phyloP scores from a whole-genome alignment of 768 basidiomycete genomes.

The Boletus sp. region DNA sequence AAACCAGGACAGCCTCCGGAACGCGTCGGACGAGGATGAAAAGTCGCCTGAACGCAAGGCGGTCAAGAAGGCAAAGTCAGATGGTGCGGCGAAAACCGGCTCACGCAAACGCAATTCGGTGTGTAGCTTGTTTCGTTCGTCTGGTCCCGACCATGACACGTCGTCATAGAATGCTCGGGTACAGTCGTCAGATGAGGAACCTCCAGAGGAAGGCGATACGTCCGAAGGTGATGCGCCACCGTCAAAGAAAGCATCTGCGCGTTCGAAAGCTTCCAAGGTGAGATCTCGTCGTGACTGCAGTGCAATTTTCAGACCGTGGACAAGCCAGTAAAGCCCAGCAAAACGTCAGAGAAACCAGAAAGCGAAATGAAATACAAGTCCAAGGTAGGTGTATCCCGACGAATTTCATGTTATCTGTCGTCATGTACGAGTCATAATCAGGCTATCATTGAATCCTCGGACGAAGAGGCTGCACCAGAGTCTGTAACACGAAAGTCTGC shows the following conservation, averaged over 20 bases:
- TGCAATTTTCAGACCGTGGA: not conserved
- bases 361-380: slow-evolving; percentile 26
- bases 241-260: slow-evolving; percentile 12
- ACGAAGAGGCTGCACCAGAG: slow-evolving; percentile 22
- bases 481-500: not conserved
- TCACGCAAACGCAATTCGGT: slow-evolving; percentile 16
- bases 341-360: slow-evolving; percentile 18
- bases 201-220: not conserved
- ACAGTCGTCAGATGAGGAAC: not conserved
- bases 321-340: slow-evolving; percentile 10
- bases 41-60: not conserved
- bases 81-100: not conserved
- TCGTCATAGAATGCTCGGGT: not conserved
- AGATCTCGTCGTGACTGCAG: not conserved
- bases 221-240: slow-evolving; percentile 2
- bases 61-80: slow-evolving; percentile 11
- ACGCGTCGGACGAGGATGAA: slow-evolving; percentile 1
- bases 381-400: slow-evolving; percentile 13
- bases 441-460: slow-evolving; percentile 31
- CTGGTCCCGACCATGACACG: not conserved
- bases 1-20: slow-evolving; percentile 10
- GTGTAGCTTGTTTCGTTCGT: not conserved
- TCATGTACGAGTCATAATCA: not conserved
- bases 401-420: not conserved
- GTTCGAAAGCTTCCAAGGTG: slow-evolving; percentile 12